Evolutionary conservation across 495 filamentous ascomycete genomes (phyloP), one percentile per base, ranked within the genome.

Genomic region (Viridothelium virens): DNA sequence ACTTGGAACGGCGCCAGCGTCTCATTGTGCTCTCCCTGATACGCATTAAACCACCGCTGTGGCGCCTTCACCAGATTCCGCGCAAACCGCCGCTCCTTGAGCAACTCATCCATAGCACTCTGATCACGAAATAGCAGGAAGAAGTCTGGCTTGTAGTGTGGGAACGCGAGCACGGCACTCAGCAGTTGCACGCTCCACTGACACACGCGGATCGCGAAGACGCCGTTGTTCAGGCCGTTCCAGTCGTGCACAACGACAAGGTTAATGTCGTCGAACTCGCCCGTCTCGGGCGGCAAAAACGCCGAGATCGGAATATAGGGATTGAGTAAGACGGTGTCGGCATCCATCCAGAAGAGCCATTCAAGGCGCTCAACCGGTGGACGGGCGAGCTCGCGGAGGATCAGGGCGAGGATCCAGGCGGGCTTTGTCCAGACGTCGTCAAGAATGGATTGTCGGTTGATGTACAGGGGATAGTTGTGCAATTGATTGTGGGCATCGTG

Each of bases 191-290:
- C 76, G 5, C 77, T 76, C 82, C 83, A 85, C 16, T 71, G 69
- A 62, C 75, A 74, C 14, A 84, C 79, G 38, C 80, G 77, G 61
- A 85, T 70, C 4, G 79, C 74, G 69, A 86, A 86, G 34, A 81
- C 77, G 33, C 83, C 83, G 65, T 81, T 81, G 72, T 86, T 86
- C 39, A 85, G 75, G 1, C 83, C 82, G 69, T 84, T 80, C 74
- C 76, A 78, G 75, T 86, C 83, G 64, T 81, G 74, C 1, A 76
- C 75, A 36, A 80, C 77, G 11, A 86, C 65, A 1, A 84, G 61
- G 68, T 84, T 74, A 48, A 82, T 71, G 63, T 81, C 70, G 6
- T 74, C 65, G 66, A 81, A 76, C 46, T 79, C 69, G 14, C 50
- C 50, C 33, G 65, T 69, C 11, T 73, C 63, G 0, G 83, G 82